Evolutionary conservation across 2,329 filamentous ascomycete species (phyloP).

Genomic region (Elsinoe australis): DNA sequence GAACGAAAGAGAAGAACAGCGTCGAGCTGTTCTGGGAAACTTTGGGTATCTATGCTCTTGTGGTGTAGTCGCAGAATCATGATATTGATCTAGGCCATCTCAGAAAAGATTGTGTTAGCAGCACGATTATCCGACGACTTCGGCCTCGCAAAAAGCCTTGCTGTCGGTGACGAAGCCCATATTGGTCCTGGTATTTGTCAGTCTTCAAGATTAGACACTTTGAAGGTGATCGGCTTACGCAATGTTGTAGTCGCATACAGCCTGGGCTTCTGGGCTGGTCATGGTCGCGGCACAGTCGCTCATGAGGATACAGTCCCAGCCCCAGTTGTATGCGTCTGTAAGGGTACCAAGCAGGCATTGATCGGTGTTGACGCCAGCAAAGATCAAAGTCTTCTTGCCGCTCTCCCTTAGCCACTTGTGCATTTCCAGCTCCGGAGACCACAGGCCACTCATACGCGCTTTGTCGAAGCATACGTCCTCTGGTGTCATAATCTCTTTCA

Average conservation of each 20-base stretch:
- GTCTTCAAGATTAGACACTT: too few relatives aligned
- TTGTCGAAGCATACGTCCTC: conserved; percentile 40
- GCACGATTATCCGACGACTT: conserved; percentile 19
- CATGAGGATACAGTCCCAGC: conserved; percentile 38
- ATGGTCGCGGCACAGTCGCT: conserved; percentile 37
- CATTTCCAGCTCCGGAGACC: conserved; percentile 35
- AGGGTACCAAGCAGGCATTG: conserved; percentile 38
- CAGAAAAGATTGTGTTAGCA: too few relatives aligned
- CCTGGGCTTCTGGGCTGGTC: conserved; percentile 35
- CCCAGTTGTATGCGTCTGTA: conserved; percentile 37
- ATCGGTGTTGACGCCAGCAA: conserved; percentile 39
- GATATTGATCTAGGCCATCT: too few relatives aligned
- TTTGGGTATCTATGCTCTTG: conserved; percentile 12
- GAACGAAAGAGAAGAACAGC: background rate
- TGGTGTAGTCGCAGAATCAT: too few relatives aligned
- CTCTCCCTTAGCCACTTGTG: conserved; percentile 35
- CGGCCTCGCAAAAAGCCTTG: conserved; percentile 28
- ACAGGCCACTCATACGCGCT: conserved; percentile 37
- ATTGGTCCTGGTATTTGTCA: too few relatives aligned
- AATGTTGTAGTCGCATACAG: conserved; percentile 36
- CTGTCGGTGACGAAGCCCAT: conserved; percentile 38
- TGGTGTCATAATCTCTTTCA: conserved; percentile 32
- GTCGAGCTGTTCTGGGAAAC: background rate
- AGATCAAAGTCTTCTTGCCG: conserved; percentile 37
- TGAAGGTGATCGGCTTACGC: too few relatives aligned